Base-by-base conservation (phyloP, 176 grass and related monocot species). In the Aegilops umbellulata region DNA sequence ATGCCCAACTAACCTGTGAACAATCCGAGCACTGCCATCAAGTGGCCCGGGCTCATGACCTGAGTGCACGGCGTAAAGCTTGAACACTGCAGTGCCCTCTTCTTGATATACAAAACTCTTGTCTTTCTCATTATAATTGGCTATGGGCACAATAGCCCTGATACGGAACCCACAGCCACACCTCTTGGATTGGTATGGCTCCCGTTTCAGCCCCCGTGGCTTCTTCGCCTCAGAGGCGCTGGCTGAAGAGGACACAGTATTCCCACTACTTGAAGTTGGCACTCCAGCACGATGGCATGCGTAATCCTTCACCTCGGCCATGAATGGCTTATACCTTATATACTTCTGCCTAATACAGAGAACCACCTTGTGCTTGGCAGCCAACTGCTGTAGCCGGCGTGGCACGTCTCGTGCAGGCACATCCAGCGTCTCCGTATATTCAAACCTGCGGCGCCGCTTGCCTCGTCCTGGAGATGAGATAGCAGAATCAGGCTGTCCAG, bases 301-400 rank as follows among this genome's bases (percentile, higher is more conserved):
- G 83, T 99, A 99, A 89, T 99, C 97, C 83, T 99, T 99, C 66
- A 99, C 97, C 73, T 99, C 97, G 8, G 97, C 97, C 92, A 97
- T 94, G 85, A 99, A 97, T 1, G 97, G 97, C 85, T 99, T 99
- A 85, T 97, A 94, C 88, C 97, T 88, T 82, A 99, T 99, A 73
- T 99, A 99, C 77, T 99, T 99, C 67, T 99, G 97, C 70, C 97
- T 91, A 72, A 99, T 99, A 86, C 97, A 99, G 67, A 99, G 92
- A 5, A 97, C 97, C 7, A 99, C 97, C 87, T 97, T 97, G 76
- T 99, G 92, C 88, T 99, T 97, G 22, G 94, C 97, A 12, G 97
- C 97, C 70, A 99, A 49, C 85, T 99, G 94, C 82, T 97, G 97
- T 8, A 99, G 87, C 55, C 87, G 77, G 13, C 97, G 88, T 0